Evolutionary conservation across 192 early-diverging fungal species (phyloP).

Genomic region (Chytriomyces hyalinus): DNA sequence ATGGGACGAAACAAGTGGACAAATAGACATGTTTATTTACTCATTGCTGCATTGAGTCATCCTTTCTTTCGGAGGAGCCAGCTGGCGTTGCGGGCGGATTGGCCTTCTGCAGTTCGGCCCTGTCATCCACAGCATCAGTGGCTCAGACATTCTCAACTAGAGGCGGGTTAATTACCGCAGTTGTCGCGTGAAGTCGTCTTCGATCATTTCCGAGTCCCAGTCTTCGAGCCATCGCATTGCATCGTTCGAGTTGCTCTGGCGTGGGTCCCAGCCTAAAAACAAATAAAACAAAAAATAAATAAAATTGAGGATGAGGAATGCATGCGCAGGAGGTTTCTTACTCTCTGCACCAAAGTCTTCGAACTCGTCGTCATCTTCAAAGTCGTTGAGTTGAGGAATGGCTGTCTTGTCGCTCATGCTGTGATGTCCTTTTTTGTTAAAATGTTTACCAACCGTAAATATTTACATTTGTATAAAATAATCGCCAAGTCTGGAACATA

Average conservation of each 20-base stretch:
- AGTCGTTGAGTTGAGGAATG: slow-evolving; percentile 1
- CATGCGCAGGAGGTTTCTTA: neutral
- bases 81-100: neutral
- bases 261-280: neutral
- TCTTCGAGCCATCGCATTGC: neutral
- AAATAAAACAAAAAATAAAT: no score
- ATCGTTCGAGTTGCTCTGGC: neutral
- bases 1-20: no score
- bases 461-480: no score
- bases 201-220: slow-evolving; percentile 4
- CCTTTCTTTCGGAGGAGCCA: neutral
- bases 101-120: neutral
- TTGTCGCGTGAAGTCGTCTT: neutral
- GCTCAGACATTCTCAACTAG: neutral
- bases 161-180: neutral
- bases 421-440: neutral
- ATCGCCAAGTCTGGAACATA: no score
- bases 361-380: slow-evolving; percentile 2
- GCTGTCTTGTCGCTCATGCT: neutral
- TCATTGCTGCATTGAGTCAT: neutral
- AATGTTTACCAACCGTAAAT: no score
- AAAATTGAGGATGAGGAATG: neutral
- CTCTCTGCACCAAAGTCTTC: neutral
- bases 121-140: neutral
- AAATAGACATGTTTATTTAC: neutral